Evolutionary conservation across 345 rosid genomes (phyloP).

Genomic region (Gossypium turneri): DNA sequence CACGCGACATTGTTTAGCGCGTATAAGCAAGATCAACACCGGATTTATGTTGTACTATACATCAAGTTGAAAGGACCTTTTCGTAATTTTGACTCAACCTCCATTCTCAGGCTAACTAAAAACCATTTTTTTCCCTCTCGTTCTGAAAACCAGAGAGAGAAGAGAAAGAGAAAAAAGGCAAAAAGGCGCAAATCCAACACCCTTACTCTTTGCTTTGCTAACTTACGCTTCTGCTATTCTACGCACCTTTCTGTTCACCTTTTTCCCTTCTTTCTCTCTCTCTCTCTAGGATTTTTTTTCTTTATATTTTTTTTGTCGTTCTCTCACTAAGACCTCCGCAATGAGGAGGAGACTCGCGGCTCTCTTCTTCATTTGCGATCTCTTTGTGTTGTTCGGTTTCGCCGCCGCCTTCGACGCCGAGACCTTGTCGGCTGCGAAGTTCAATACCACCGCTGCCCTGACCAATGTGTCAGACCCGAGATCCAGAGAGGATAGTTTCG

Average conservation of each 20-base stretch:
- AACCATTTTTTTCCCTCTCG: slow-evolving; percentile 22
- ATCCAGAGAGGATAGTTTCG: slow-evolving; percentile 68
- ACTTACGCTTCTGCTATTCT: not conserved
- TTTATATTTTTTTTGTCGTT: not conserved
- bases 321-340: not conserved
- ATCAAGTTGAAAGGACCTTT: not conserved
- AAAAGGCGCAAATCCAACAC: slow-evolving; percentile 17
- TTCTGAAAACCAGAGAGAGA: slow-evolving; percentile 31
- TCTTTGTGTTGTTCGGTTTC: slow-evolving; percentile 28
- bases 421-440: slow-evolving; percentile 29
- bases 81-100: slow-evolving; percentile 7
- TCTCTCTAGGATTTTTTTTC: not conserved
- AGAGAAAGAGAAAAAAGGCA: too few species aligned
- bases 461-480: slow-evolving; percentile 40
- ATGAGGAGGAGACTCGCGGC: slow-evolving; percentile 31
- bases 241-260: slow-evolving; percentile 2
- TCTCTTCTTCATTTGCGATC: slow-evolving; percentile 34
- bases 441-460: slow-evolving; percentile 36
- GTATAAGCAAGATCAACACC: slow-evolving; percentile 10
- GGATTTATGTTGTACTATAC: not conserved
- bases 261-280: not conserved
- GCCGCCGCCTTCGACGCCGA: slow-evolving; percentile 27
- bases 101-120: not conserved
- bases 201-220: slow-evolving; percentile 4
- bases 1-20: slow-evolving; percentile 17